A percentile compares a stretch with the other conserved stretches of the same genome.
phyloP scores from a whole-genome alignment of 257 asterid genomes.

The Forsythia viridissima region DNA sequence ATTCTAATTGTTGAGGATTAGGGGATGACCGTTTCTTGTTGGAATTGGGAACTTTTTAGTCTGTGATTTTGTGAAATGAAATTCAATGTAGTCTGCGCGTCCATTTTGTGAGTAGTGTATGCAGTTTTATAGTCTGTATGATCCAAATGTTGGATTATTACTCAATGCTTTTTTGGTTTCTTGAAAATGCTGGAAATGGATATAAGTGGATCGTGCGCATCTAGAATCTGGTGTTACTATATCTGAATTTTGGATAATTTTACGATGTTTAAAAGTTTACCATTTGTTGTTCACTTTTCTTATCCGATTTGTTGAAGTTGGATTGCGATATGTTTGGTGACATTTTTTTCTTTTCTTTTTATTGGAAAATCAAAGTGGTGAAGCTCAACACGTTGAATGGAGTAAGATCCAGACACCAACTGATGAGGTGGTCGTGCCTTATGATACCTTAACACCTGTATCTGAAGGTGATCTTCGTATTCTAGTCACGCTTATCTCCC shows the following conservation, averaged over 20 bases:
- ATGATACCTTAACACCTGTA: conserved; percentile 69
- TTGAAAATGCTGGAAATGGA: not conserved
- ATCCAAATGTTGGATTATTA: not conserved
- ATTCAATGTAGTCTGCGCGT: not conserved
- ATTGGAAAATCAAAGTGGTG: conserved; percentile 46
- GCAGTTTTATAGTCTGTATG: not conserved
- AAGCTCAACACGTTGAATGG: conserved; percentile 60
- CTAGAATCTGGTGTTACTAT: not conserved
- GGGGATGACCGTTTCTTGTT: not conserved
- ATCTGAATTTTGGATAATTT: not conserved
- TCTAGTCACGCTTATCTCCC: not conserved
- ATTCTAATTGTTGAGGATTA: not conserved
- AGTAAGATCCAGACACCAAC: conserved; percentile 72
- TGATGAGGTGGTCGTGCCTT: conserved; percentile 81
- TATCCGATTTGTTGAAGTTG: not conserved
- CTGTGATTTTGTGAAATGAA: not conserved
- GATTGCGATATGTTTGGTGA: not conserved
- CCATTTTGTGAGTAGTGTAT: not conserved
- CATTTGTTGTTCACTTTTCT: not conserved
- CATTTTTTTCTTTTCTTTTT: conserved; percentile 19
- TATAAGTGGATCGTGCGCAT: not conserved
- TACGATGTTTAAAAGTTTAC: not conserved
- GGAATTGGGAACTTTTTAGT: not conserved
- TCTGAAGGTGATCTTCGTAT: conserved; percentile 65
- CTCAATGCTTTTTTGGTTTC: not conserved